These are phyloP conservation scores for Pontederia crassipes DNA, from an alignment of 176 grass and related monocot species.

Conservation along the genomic window DNA sequence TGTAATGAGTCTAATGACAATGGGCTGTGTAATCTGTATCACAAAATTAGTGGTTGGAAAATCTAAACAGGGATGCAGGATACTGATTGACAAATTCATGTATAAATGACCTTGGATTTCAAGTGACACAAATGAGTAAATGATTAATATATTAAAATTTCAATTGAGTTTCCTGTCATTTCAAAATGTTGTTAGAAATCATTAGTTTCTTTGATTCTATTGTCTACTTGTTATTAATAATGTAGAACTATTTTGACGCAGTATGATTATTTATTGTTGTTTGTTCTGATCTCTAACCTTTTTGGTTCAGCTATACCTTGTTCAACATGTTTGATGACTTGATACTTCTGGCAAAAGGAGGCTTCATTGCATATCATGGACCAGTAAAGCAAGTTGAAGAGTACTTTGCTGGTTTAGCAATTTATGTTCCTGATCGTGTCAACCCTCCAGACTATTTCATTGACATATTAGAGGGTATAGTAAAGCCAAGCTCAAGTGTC, in stretches of 20 bases:
- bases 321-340: slow-evolving; percentile 78
- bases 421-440: slow-evolving; percentile 47
- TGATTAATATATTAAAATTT: no score
- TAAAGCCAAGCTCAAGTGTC: slow-evolving; percentile 32
- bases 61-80: no score
- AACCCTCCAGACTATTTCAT: slow-evolving; percentile 83
- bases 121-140: no score
- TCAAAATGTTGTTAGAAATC: no score
- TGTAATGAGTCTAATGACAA: no score
- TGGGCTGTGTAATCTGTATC: no score
- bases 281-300: slow-evolving; percentile 18
- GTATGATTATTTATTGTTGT: neutral
- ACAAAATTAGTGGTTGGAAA: no score
- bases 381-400: slow-evolving; percentile 48
- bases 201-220: neutral
- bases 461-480: slow-evolving; percentile 69
- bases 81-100: no score
- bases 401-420: slow-evolving; percentile 54
- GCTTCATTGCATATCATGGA: slow-evolving; percentile 59
- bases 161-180: no score
- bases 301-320: slow-evolving; percentile 57
- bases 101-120: no score
- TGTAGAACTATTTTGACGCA: no score
- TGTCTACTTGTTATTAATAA: neutral
- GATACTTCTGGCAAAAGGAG: slow-evolving; percentile 76